Conservation (phyloP, 177 flowering plant genomes). For the Vitis hybrid region DNA sequence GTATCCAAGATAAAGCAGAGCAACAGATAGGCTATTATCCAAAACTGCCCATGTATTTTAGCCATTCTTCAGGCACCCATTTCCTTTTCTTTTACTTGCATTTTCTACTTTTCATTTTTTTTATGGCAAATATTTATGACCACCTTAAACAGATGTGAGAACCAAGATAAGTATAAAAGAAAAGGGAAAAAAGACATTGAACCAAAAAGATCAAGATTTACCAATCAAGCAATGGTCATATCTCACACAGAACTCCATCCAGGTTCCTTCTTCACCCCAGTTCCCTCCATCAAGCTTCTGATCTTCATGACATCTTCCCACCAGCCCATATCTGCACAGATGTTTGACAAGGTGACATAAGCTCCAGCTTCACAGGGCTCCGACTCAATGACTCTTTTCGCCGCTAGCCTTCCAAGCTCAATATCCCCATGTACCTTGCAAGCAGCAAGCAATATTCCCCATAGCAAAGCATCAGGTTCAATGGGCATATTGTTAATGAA, state of each 20-base stretch:
- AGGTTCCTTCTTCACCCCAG: conserved; percentile 54
- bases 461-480: conserved; percentile 64
- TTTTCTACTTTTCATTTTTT: no score
- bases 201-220: neutral
- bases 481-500: conserved; percentile 70
- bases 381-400: conserved; percentile 54
- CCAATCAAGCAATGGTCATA: neutral
- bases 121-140: no score
- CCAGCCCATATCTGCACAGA: conserved; percentile 64
- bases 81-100: no score
- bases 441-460: conserved; percentile 80
- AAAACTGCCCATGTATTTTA: no score
- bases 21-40: no score
- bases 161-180: neutral
- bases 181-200: neutral
- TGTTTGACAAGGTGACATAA: conserved; percentile 69
- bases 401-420: conserved; percentile 65
- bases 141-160: no score
- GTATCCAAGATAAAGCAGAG: no score
- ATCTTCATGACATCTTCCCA: conserved; percentile 70
- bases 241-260: conserved; percentile 72
- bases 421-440: conserved; percentile 69
- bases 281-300: conserved; percentile 53
- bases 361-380: conserved; percentile 63
- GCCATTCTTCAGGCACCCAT: no score